phyloP scores from a whole-genome alignment of 2,329 filamentous ascomycete species.

The Ophiosphaerella narmari region DNA sequence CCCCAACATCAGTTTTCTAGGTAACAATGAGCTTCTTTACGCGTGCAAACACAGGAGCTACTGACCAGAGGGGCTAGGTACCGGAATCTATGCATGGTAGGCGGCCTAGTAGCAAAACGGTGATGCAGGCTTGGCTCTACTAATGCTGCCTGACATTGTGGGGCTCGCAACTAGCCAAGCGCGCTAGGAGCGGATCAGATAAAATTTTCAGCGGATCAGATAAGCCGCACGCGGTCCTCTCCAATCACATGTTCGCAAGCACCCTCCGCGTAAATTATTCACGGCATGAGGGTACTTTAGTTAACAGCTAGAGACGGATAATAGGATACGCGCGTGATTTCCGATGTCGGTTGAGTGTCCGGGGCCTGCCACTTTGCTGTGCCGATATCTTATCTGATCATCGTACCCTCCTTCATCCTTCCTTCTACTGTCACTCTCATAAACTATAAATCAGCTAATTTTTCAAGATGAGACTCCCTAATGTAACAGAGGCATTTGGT shows the following conservation, averaged over 20 bases:
- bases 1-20: too few species aligned
- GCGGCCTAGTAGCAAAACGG: too few species aligned
- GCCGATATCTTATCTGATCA: conserved; percentile 45
- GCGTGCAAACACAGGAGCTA: too few species aligned
- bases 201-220: conserved; percentile 25
- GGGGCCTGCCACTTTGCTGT: conserved; percentile 10
- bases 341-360: conserved; percentile 16
- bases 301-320: conserved; percentile 1
- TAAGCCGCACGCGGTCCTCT: conserved; percentile 4
- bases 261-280: background rate
- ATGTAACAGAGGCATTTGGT: conserved; percentile 27
- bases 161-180: conserved; percentile 11
- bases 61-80: too few species aligned
- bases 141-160: background rate
- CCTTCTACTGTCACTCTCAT: background rate
- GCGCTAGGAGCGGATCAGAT: conserved; percentile 21
- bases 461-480: conserved; percentile 36
- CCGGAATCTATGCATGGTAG: too few species aligned
- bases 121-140: too few species aligned
- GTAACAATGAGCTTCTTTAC: too few species aligned
- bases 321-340: conserved; percentile 9
- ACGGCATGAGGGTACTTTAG: conserved; percentile 7
- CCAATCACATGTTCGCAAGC: conserved; percentile 10
- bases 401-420: conserved; percentile 16
- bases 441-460: background rate